Evolutionary conservation across 1,284 basidiomycete genomes (phyloP).

Genomic region (Melanopsichium pennsylvanicum): DNA sequence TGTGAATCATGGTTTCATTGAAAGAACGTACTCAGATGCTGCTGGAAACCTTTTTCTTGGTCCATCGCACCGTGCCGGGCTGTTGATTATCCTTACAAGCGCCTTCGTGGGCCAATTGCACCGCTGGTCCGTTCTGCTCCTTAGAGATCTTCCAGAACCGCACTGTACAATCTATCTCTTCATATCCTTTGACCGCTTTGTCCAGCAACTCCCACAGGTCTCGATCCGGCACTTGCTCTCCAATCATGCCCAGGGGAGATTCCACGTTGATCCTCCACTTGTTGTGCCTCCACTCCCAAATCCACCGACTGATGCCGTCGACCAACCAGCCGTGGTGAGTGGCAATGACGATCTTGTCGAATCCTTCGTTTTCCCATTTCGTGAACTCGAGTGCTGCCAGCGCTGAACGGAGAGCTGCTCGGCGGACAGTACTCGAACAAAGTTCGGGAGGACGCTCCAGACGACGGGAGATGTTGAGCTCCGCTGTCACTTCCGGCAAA

Average conservation of each 20-base stretch:
- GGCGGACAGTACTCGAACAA: conserved; percentile 27
- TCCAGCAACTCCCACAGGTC: conserved; percentile 65
- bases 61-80: conserved; percentile 58
- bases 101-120: conserved; percentile 52
- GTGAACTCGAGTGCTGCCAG: conserved; percentile 60
- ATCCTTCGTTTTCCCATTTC: conserved; percentile 62
- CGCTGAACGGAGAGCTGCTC: conserved; percentile 57
- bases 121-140: conserved; percentile 42
- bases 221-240: conserved; percentile 59
- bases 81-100: conserved; percentile 59
- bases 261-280: conserved; percentile 53
- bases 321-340: conserved; percentile 62
- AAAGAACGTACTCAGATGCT: background rate
- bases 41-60: conserved; percentile 34
- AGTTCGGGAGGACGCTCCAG: conserved; percentile 56
- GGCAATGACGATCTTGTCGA: conserved; percentile 63
- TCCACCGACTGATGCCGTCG: conserved; percentile 58
- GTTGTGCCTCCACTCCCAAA: conserved; percentile 62
- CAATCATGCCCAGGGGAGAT: conserved; percentile 45
- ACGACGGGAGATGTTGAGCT: conserved; percentile 56
- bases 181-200: conserved; percentile 50
- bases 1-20: too few species aligned
- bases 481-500: conserved; percentile 17
- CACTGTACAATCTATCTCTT: conserved; percentile 63
- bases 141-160: conserved; percentile 61